These are phyloP conservation scores for Podaxis rugospora DNA, from an alignment of 768 basidiomycete species.

Conservation along the genomic window DNA sequence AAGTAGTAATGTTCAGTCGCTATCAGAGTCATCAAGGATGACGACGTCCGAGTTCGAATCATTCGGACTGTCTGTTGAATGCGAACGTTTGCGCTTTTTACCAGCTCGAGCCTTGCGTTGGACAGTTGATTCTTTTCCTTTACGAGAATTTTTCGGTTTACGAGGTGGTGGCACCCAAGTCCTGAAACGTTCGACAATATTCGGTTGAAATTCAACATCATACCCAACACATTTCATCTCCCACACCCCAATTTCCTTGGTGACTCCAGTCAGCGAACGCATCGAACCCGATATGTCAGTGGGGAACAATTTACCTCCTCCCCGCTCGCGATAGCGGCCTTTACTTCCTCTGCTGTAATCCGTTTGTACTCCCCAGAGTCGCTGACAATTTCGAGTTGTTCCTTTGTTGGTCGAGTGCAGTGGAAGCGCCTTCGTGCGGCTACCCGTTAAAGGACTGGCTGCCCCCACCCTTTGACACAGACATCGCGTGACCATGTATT, in stretches of 20 bases:
- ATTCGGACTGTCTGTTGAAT: not conserved
- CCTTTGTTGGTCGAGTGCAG: constrained; percentile 8
- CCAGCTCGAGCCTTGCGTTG: not conserved
- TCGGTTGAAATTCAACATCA: not conserved
- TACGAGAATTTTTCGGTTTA: not conserved
- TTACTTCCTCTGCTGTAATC: constrained; percentile 15
- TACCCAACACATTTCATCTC: not conserved
- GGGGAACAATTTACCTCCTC: not conserved
- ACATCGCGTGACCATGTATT: constrained; percentile 15
- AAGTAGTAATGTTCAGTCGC: not conserved
- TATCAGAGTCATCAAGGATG: not conserved
- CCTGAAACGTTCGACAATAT: not conserved
- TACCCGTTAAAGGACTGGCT: constrained; percentile 9
- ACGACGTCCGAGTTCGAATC: not conserved
- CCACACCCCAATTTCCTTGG: constrained; percentile 4
- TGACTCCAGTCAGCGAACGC: not conserved
- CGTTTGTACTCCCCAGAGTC: constrained; percentile 4
- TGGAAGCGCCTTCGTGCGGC: constrained; percentile 12
- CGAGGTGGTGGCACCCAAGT: not conserved
- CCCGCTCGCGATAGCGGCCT: not conserved
- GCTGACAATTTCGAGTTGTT: constrained; percentile 4
- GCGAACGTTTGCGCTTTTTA: not conserved
- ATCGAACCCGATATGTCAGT: not conserved
- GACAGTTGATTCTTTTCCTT: not conserved
- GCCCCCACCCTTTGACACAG: constrained; percentile 12